phyloP scores from a whole-genome alignment of 1,284 basidiomycete species.

The Dichomitus squalens region DNA sequence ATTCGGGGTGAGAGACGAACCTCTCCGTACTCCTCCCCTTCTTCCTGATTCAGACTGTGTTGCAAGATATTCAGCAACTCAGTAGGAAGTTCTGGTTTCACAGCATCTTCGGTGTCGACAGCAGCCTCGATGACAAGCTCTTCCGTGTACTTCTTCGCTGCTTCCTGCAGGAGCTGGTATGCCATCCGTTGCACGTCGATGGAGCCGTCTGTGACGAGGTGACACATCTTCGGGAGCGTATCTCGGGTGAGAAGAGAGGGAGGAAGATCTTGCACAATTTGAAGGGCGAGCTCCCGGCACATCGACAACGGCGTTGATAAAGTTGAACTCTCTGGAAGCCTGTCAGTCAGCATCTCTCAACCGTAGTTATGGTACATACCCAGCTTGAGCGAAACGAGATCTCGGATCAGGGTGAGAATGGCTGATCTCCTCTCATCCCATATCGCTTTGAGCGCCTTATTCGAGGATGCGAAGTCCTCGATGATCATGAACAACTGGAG shows the following conservation, averaged over 20 bases:
- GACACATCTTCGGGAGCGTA: conserved; percentile 72
- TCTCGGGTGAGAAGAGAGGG: conserved; percentile 63
- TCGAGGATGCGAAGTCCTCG: conserved; percentile 71
- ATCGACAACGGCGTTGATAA: conserved; percentile 62
- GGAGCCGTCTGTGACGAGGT: conserved; percentile 70
- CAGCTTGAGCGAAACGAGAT: conserved; percentile 54
- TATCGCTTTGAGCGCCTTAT: conserved; percentile 69
- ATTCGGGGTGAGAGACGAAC: conserved; percentile 27
- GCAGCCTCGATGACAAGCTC: conserved; percentile 85
- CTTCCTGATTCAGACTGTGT: conserved; percentile 43
- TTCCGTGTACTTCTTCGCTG: conserved; percentile 73
- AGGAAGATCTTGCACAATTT: conserved; percentile 70
- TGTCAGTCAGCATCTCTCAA: background rate
- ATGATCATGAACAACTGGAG: conserved; percentile 71
- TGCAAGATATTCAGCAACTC: conserved; percentile 72
- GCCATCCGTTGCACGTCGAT: conserved; percentile 70
- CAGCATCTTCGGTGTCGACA: conserved; percentile 59
- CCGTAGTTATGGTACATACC: conserved; percentile 41
- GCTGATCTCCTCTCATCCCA: conserved; percentile 66
- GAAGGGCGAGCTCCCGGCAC: conserved; percentile 69
- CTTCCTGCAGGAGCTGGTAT: conserved; percentile 65
- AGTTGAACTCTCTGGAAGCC: conserved; percentile 36
- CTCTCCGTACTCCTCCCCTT: conserved; percentile 41
- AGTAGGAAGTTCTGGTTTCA: conserved; percentile 59
- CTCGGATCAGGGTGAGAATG: conserved; percentile 59